A percentile compares a stretch with the other conserved stretches of the same genome.
Conservation (phyloP, 2,329 filamentous ascomycete genomes). For the Paracoccidioides lutzii region DNA sequence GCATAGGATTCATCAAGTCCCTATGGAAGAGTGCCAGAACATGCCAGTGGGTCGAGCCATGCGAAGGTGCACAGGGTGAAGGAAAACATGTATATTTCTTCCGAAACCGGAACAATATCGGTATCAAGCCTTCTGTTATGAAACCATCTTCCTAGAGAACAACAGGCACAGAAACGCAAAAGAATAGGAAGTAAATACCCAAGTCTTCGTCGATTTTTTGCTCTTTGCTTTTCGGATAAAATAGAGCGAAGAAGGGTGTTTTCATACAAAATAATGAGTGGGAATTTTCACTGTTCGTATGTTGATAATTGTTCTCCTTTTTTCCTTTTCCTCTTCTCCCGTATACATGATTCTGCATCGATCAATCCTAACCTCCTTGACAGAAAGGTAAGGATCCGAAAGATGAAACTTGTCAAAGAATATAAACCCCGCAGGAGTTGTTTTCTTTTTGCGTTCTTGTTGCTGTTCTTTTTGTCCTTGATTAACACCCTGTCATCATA, state of each 20-base stretch:
- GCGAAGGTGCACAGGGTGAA: constrained; percentile 63
- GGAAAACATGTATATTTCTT: constrained; percentile 83
- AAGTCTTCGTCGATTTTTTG: not conserved
- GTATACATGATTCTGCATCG: too few species aligned
- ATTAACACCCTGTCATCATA: too few species aligned
- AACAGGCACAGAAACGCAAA: too few species aligned
- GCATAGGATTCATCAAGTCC: constrained; percentile 69
- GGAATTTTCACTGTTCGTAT: not conserved
- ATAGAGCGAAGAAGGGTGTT: not conserved
- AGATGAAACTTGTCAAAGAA: not conserved
- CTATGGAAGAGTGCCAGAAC: constrained; percentile 68
- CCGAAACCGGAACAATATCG: constrained; percentile 84
- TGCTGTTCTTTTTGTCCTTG: too few species aligned
- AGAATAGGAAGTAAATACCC: too few species aligned
- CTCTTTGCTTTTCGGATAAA: not conserved
- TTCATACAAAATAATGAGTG: not conserved
- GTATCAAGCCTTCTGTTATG: constrained; percentile 23
- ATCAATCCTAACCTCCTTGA: too few species aligned
- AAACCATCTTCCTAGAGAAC: not conserved
- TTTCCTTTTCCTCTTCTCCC: too few species aligned
- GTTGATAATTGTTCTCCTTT: not conserved
- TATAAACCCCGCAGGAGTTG: not conserved
- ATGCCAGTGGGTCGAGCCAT: constrained; percentile 98
- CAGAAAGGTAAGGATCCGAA: not conserved
- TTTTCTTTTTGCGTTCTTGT: not conserved